These are phyloP conservation scores for Madurella fahalii DNA, from an alignment of 2,329 filamentous ascomycete species.

Conservation along the genomic window DNA sequence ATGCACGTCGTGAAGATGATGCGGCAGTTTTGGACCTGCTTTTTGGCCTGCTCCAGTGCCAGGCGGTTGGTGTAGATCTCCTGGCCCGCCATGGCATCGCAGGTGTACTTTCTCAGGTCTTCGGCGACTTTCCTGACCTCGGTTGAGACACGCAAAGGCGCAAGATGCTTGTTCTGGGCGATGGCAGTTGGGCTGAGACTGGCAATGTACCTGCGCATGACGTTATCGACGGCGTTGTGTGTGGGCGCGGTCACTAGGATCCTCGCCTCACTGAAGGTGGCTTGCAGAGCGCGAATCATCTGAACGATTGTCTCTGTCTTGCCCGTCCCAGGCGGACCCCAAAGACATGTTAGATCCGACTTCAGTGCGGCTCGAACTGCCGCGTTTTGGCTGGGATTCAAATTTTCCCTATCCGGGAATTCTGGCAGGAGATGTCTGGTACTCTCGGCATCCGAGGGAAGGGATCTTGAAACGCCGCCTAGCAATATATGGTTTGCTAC, in stretches of 20 bases:
- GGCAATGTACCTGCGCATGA: constrained; percentile 35
- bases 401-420: neutral
- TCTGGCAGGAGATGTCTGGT: neutral
- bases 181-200: constrained; percentile 3
- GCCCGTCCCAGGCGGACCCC: constrained; percentile 44
- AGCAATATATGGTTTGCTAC: constrained; percentile 25
- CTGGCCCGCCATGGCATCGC: constrained; percentile 32
- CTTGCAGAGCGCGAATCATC: constrained; percentile 34
- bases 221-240: constrained; percentile 44
- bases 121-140: constrained; percentile 34
- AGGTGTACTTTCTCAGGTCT: constrained; percentile 34
- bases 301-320: constrained; percentile 41
- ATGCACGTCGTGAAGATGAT: constrained; percentile 45
- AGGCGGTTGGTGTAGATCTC: constrained; percentile 27
- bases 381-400: constrained; percentile 27
- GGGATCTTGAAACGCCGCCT: neutral
- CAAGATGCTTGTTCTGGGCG: neutral
- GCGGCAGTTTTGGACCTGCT: constrained; percentile 33
- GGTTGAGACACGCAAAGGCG: constrained; percentile 30
- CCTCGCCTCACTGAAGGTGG: constrained; percentile 22
- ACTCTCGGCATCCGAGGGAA: too few relatives aligned
- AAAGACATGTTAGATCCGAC: constrained; percentile 36
- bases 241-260: constrained; percentile 41
- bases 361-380: constrained; percentile 31
- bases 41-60: constrained; percentile 35